Evolutionary conservation across 345 rosid genomes (phyloP), one percentile per base, ranked within the genome.

Genomic region (Syzygium grande): DNA sequence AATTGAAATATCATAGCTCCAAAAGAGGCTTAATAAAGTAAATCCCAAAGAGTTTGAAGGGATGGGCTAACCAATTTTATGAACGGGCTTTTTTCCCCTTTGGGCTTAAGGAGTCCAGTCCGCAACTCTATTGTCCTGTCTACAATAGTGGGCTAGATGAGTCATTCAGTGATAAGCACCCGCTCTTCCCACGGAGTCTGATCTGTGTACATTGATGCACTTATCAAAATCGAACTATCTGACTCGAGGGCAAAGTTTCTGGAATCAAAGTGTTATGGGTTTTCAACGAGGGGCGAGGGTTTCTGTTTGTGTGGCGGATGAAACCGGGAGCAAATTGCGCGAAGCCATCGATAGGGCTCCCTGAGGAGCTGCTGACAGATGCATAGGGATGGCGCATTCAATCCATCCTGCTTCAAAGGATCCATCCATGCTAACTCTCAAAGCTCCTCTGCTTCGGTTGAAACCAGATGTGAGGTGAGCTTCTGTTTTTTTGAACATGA

Each of bases 11-110:
- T 58, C 2, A 9, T 0, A 25, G 1, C 16, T 25, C 0, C 16
- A 1, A 59, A 58, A 59, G 1, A 59, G 1, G 30, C 3, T 59
- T 59, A 59, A 58, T 5, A 58, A 25, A 25, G 15, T 58, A 58
- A 11, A 25, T 58, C 0, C 0, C 1, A 58, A 58, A 58, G 0
- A 0, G 0, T 0, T 25, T 0, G 3, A 58, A 7, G 3, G 7
- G 15, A 25, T 58, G 7, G 6, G 14, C 13, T 58, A 5, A 58
- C 29, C 5, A 41, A 41, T 41, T 41, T 41, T 41, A 6, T 41
- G 43, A 41, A 41, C 4, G 43, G 6, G 43, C 1, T 41, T 41
- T 41, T 41, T 41, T 5, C 5, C 43, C 43, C 5, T 41, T 41
- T 4, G 43, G 43, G 43, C 43, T 41, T 41, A 41, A 41, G 43